Base-by-base conservation (phyloP, 2,329 filamentous ascomycete species). In the Fusarium nanum region DNA sequence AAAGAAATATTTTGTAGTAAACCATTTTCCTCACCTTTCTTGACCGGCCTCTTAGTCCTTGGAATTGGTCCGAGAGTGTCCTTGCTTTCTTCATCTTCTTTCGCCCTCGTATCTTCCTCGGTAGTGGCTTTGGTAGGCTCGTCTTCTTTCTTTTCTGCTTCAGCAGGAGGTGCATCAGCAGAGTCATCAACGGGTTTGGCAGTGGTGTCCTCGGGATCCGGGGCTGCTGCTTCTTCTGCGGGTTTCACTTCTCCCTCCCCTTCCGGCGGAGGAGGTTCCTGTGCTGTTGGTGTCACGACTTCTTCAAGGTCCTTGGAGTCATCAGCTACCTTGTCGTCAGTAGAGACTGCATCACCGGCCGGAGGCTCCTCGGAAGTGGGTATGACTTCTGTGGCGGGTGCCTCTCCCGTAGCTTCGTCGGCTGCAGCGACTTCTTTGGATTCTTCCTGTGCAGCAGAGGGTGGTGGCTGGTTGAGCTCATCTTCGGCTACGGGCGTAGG, bases 11-110 rank as follows among this genome's bases (percentile, higher is more conserved):
- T 75, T 78, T 77, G 73, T 75, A 79, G 75, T 76, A 71, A 77
- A 78, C 72, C 67, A 64, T 73, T 67, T 73, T 79, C 77, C 82
- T 84, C 80, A 84, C 82, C 82, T 84, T 82, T 83, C 71, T 78
- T 79, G 58, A 74, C 73, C 66, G 71, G 76, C 69, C 77, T 80
- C 64, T 79, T 78, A 52, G 80, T 78, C 47, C 73, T 70, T 49
- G 78, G 75, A 62, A 82, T 82, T 27, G 80, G 79, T 28, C 78
- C 79, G 64, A 82, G 74, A 7, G 72, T 78, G 61, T 83, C 81
- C 68, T 81, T 82, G 59, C 76, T 79, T 73, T 83, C 78, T 46
- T 78, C 77, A 54, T 77, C 78, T 61, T 71, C 71, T 57, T 71
- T 71, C 40, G 68, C 59, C 57, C 71, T 76, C 32, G 65, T 64